Evolutionary conservation across 2,329 filamentous ascomycete genomes (phyloP).

Genomic region (Trichoderma sp.): DNA sequence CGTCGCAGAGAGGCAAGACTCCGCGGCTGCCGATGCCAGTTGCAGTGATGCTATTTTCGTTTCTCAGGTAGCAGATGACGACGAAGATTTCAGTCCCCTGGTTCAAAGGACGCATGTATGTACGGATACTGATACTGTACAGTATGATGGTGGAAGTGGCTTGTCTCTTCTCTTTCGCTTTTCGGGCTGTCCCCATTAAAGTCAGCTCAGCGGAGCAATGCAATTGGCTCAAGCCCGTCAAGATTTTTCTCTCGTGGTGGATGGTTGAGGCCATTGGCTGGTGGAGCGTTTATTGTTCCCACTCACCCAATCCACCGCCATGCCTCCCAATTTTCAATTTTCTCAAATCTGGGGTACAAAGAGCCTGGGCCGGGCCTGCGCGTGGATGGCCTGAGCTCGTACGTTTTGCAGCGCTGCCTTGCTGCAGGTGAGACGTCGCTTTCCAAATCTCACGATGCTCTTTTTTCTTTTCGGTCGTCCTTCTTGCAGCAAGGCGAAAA

Average conservation of each 20-base stretch:
- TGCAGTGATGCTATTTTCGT: background rate
- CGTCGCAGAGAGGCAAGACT: background rate
- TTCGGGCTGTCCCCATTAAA: background rate
- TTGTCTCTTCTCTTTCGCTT: background rate
- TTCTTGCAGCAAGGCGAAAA: background rate
- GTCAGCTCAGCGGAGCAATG: background rate
- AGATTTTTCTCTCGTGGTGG: background rate
- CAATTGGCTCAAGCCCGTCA: background rate
- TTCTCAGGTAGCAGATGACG: background rate
- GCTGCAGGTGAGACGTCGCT: background rate
- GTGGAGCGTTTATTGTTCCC: background rate
- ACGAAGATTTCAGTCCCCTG: background rate
- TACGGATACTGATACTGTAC: no score
- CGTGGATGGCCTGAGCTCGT: slow-evolving; percentile 5
- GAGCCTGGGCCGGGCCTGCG: background rate
- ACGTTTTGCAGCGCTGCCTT: background rate
- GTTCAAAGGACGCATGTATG: background rate
- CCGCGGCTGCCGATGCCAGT: background rate
- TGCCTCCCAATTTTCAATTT: background rate
- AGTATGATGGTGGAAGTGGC: background rate
- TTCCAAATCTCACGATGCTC: background rate
- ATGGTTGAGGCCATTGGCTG: background rate
- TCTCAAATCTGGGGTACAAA: slow-evolving; percentile 11
- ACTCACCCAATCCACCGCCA: background rate
- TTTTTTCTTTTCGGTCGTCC: background rate